Evolutionary conservation across 495 filamentous ascomycete genomes (phyloP).

Genomic region (Viridothelium virens): DNA sequence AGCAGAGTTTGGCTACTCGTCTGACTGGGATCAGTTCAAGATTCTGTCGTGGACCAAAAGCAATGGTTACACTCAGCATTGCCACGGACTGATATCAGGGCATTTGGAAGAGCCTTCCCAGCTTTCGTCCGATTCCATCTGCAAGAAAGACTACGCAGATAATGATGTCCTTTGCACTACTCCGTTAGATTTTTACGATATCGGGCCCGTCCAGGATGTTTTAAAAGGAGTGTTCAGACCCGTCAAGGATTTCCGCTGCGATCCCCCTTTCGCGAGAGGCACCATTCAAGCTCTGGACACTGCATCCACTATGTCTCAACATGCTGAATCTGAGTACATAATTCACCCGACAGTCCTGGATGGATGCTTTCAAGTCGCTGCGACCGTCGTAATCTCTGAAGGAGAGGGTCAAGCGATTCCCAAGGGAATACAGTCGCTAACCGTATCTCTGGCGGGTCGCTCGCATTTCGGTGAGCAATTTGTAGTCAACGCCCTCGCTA

Average conservation of each 20-base stretch:
- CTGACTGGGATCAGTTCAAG: slow-evolving; percentile 1
- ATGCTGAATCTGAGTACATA: background rate
- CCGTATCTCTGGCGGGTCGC: background rate
- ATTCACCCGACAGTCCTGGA: background rate
- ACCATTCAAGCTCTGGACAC: background rate
- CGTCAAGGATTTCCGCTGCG: slow-evolving; percentile 1
- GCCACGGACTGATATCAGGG: background rate
- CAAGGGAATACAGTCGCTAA: background rate
- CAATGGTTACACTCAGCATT: slow-evolving; percentile 3
- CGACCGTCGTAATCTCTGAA: background rate
- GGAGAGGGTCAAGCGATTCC: background rate
- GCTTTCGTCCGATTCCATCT: background rate
- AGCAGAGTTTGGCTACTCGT: background rate
- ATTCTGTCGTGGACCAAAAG: slow-evolving; percentile 8
- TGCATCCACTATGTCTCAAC: background rate
- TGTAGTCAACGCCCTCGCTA: background rate
- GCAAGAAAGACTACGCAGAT: background rate
- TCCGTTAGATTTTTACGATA: background rate
- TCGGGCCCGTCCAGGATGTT: background rate
- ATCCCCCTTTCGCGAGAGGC: background rate
- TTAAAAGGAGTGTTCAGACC: background rate
- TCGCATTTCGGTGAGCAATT: background rate
- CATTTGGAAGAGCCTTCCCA: background rate
- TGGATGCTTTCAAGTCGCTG: background rate
- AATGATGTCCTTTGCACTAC: background rate